A percentile compares a stretch with the other conserved stretches of the same genome.
Conservation (phyloP, 441 rosid species). For the Corymbia calophylla region DNA sequence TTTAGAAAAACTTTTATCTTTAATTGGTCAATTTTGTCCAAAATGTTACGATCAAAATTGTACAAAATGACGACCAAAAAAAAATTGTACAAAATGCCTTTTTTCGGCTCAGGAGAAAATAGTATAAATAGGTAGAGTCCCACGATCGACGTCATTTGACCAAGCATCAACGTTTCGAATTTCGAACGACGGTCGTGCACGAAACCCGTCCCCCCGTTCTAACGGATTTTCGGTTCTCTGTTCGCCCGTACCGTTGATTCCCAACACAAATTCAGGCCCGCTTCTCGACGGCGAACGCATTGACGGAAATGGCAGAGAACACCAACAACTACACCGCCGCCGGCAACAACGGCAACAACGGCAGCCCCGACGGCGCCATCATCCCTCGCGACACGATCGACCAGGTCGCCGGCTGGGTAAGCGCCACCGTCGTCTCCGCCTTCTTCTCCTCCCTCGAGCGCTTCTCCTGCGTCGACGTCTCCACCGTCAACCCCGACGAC, state of each 20-base stretch:
- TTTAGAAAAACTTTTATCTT: not conserved
- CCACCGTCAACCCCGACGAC: constrained; percentile 48
- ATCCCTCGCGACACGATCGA: constrained; percentile 26
- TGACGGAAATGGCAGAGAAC: not conserved
- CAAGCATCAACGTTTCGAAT: not conserved
- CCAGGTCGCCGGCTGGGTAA: constrained; percentile 43
- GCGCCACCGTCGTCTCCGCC: constrained; percentile 53
- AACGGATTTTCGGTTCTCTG: not conserved
- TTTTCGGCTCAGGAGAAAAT: accelerated
- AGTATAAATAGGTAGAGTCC: accelerated
- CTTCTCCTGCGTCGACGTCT: constrained; percentile 57
- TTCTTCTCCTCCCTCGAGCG: constrained; percentile 68
- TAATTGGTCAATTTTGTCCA: not conserved
- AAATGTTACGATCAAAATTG: no score
- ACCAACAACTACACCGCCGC: not conserved
- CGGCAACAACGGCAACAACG: not conserved
- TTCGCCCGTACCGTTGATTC: not conserved
- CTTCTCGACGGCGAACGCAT: not conserved
- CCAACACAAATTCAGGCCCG: not conserved
- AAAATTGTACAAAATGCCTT: not conserved
- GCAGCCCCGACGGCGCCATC: constrained; percentile 14
- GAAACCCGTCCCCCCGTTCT: not conserved
- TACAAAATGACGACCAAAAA: not conserved
- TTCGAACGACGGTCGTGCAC: not conserved
- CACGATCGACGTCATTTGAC: not conserved